A percentile compares a stretch with the other conserved stretches of the same genome.
phyloP scores from a whole-genome alignment of 2,329 filamentous ascomycete genomes.

The Neurospora sp. region DNA sequence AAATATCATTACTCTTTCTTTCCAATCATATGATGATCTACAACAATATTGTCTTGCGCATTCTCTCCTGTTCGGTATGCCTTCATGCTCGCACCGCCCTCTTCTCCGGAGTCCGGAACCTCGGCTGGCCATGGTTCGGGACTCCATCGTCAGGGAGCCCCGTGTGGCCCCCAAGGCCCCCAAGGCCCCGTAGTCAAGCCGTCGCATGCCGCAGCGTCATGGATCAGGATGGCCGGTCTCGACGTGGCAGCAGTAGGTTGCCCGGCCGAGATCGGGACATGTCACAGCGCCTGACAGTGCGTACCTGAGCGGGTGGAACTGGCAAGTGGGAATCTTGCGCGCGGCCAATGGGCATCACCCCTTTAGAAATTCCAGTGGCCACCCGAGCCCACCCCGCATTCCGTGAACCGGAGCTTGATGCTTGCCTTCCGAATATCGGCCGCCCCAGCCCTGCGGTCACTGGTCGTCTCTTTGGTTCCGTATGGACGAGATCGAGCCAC shows the following conservation, averaged over 20 bases:
- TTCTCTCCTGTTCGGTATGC: not conserved
- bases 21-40: not conserved
- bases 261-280: not conserved
- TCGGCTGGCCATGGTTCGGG: not conserved
- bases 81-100: not conserved
- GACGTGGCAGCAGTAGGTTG: not conserved
- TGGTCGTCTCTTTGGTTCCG: not conserved
- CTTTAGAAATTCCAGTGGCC: conserved; percentile 24
- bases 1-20: not conserved
- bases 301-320: not conserved
- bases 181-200: not conserved
- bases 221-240: not conserved
- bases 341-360: conserved; percentile 19
- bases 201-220: not conserved
- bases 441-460: conserved; percentile 1
- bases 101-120: not conserved
- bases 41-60: not conserved
- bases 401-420: conserved; percentile 23
- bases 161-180: not conserved
- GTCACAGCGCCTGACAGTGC: not conserved
- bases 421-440: conserved; percentile 25
- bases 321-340: not conserved
- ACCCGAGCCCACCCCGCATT: conserved; percentile 24
- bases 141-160: not conserved
- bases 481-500: not conserved